Conservation (phyloP, 2,329 filamentous ascomycete genomes). For the Akanthomyces uredinophilus region DNA sequence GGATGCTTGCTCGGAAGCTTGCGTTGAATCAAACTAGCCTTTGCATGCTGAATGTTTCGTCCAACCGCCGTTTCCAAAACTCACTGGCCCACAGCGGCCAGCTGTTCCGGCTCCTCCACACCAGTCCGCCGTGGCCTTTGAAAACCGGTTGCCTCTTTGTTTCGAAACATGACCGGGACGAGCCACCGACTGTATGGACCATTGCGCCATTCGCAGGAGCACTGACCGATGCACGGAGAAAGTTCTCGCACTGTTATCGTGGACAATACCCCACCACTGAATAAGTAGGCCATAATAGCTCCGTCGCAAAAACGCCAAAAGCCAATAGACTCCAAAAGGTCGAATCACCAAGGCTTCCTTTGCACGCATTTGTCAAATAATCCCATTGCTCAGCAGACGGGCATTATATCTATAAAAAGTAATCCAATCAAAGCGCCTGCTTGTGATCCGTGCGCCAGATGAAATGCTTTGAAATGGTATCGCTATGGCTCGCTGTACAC, state of each 20-base stretch:
- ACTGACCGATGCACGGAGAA: too few species aligned
- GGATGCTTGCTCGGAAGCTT: neutral
- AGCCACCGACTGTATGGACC: neutral
- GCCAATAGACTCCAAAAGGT: neutral
- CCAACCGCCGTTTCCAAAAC: neutral
- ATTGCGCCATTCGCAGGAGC: neutral
- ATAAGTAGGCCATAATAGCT: neutral
- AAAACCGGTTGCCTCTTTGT: neutral
- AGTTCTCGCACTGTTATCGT: too few species aligned
- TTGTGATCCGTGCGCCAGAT: neutral
- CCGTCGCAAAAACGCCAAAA: too few species aligned
- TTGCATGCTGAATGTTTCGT: neutral
- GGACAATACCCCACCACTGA: neutral
- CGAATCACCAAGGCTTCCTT: neutral
- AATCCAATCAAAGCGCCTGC: neutral
- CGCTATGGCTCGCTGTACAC: neutral
- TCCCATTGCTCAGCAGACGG: neutral
- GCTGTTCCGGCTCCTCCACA: conserved; percentile 20
- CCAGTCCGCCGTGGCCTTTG: neutral
- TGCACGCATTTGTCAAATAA: neutral
- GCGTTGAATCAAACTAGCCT: neutral
- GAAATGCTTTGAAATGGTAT: neutral
- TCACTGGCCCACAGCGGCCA: neutral
- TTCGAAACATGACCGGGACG: conserved; percentile 5
- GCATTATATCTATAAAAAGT: neutral